Evolutionary conservation across 2,329 filamentous ascomycete species (phyloP), one percentile per base, ranked within the genome.

Genomic region (Phaeosphaeriaceae sp.): DNA sequence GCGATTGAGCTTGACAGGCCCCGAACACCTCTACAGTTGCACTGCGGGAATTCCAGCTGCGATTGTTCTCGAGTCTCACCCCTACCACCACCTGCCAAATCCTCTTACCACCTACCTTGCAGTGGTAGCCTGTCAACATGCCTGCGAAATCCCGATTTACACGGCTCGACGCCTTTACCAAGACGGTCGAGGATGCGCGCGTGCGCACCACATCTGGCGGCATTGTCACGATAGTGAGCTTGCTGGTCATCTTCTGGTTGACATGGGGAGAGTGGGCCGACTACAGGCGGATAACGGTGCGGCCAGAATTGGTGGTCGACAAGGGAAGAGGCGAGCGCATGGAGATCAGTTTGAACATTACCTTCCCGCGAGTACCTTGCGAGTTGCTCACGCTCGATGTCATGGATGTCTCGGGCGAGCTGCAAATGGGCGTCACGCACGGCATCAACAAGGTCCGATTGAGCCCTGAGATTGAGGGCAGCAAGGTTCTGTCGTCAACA

Each of bases 331-430:
- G 92, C 78, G 93, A 99, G 84, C 92, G 94, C 79, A 98, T 99
- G 94, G 95, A 98, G 78, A 99, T 99, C 66, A 93, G 97, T 78
- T 86, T 99, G 79, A 99, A 99, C 82, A 89, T 99, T 59, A 95
- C 92, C 48, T 99, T 99, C 77, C 95, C 95, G 10, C 89, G 89
- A 62, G 86, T 99, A 67, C 95, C 95, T 10, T 99, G 95, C 81
- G 94, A 98, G 79, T 88, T 99, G 51, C 84, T 98, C 66, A 97
- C 95, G 13, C 89, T 99, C 70, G 95, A 99, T 77, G 94, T 99
- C 56, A 99, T 99, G 95, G 95, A 99, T 80, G 94, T 98, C 24
- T 97, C 93, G 21, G 95, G 95, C 63, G 95, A 99, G 79, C 91
- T 97, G 74, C 95, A 99, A 78, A 91, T 93, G 69, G 95, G 94